phyloP scores from a whole-genome alignment of 2,329 filamentous ascomycete species.

The Cladosporium sp. region DNA sequence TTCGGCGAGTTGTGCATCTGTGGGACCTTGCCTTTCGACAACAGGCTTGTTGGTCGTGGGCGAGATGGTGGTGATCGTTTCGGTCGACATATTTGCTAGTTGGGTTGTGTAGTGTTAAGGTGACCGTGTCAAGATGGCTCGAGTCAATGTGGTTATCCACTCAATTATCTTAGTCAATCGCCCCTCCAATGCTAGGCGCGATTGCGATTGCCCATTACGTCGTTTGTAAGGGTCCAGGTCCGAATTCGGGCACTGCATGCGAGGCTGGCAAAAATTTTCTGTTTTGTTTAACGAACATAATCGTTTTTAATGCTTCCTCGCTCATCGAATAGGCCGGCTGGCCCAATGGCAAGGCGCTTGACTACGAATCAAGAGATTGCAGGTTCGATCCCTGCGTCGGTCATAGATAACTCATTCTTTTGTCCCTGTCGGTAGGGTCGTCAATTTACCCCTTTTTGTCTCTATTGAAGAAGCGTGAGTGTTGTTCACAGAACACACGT shows the following conservation, averaged over 20 bases:
- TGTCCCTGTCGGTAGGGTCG: no score
- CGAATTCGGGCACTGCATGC: not conserved
- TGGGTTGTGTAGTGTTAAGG: not conserved
- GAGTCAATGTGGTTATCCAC: not conserved
- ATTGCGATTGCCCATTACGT: constrained; percentile 3
- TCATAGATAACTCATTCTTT: not conserved
- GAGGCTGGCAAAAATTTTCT: no score
- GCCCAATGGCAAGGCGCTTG: constrained; percentile 57
- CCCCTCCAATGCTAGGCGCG: not conserved
- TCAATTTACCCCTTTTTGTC: no score
- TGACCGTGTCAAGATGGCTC: not conserved
- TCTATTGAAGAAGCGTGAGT: no score
- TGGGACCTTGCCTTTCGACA: constrained; percentile 71
- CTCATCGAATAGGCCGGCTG: constrained; percentile 25
- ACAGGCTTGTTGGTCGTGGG: constrained; percentile 83
- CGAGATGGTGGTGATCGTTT: constrained; percentile 74
- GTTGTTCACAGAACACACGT: no score
- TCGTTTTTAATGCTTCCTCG: not conserved
- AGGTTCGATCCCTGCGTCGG: constrained; percentile 15
- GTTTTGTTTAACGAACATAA: not conserved
- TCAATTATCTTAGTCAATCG: not conserved
- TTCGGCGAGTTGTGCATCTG: constrained; percentile 63
- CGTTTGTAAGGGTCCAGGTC: not conserved
- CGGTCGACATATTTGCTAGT: constrained; percentile 44
- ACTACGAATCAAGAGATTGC: constrained; percentile 39